These are phyloP conservation scores for Ceratocystis alfenasii DNA, from an alignment of 2,329 filamentous ascomycete species.

Conservation along the genomic window DNA sequence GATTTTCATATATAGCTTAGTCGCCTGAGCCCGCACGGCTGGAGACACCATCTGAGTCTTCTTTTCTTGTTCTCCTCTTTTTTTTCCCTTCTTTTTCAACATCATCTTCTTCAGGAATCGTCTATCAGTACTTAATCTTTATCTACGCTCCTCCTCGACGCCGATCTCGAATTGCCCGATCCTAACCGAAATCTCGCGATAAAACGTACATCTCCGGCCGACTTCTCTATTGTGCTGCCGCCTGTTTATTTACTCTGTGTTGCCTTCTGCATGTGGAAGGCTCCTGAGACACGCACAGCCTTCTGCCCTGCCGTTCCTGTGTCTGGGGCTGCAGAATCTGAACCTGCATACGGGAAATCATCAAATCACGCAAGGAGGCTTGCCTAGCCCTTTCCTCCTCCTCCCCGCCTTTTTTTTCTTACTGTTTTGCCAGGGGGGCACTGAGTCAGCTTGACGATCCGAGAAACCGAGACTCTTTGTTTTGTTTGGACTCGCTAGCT, in stretches of 20 bases:
- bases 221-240: background rate
- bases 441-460: background rate
- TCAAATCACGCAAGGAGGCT: conserved; percentile 1
- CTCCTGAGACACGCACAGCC: background rate
- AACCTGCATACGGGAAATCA: conserved; percentile 11
- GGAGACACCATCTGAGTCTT: background rate
- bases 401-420: background rate
- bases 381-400: background rate
- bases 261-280: background rate
- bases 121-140: background rate
- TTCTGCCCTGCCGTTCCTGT: background rate
- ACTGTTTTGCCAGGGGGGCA: background rate
- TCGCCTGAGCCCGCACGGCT: background rate
- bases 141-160: background rate
- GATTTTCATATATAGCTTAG: background rate
- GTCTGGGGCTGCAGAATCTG: conserved; percentile 4
- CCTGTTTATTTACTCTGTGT: conserved; percentile 1
- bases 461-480: background rate
- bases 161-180: background rate
- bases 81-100: background rate
- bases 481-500: background rate
- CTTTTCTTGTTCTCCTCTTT: background rate
- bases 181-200: background rate
- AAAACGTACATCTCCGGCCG: background rate
- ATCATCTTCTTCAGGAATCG: background rate